Percentiles rank a stretch among this genome's conserved stretches.
Conservation (phyloP, 805 yeast species). For the Teunomyces stri region DNA sequence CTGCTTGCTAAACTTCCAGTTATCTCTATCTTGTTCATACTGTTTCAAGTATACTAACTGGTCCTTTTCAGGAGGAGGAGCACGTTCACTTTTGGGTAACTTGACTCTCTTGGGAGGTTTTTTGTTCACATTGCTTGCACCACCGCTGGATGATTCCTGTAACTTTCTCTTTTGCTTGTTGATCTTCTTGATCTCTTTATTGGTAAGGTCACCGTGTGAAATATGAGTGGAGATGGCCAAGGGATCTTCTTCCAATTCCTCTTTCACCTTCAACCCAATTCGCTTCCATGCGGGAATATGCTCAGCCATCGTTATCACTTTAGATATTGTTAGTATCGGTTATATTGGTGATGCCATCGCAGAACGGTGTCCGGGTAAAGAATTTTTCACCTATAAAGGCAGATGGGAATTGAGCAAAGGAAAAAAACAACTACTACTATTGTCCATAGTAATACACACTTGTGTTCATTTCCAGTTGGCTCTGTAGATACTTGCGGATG, state of each 20-base stretch:
- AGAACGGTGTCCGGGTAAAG: slow-evolving; percentile 10
- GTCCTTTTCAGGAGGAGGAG: slow-evolving; percentile 75
- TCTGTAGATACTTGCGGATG: slow-evolving; percentile 14
- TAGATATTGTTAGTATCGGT: background rate
- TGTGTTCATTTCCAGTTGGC: background rate
- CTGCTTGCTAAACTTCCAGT: slow-evolving; percentile 85
- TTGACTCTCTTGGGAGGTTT: slow-evolving; percentile 72
- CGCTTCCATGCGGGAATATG: slow-evolving; percentile 81
- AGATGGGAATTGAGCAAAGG: no score
- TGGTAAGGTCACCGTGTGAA: slow-evolving; percentile 40
- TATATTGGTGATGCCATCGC: slow-evolving; percentile 1
- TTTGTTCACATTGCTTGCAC: slow-evolving; percentile 20
- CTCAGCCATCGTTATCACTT: slow-evolving; percentile 4
- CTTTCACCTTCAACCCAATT: slow-evolving; percentile 64
- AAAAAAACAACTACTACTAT: background rate
- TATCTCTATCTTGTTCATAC: slow-evolving; percentile 50
- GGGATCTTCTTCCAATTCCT: slow-evolving; percentile 45
- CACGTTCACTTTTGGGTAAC: slow-evolving; percentile 63
- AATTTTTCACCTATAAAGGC: background rate
- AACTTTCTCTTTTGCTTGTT: slow-evolving; percentile 30
- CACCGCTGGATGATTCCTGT: slow-evolving; percentile 14
- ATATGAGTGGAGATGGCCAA: slow-evolving; percentile 44
- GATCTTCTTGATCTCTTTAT: slow-evolving; percentile 42
- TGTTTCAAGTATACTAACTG: slow-evolving; percentile 65
- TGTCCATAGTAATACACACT: background rate